These are phyloP conservation scores for Neofusicoccum ribis DNA, from an alignment of 2,329 filamentous ascomycete genomes.

Conservation along the genomic window DNA sequence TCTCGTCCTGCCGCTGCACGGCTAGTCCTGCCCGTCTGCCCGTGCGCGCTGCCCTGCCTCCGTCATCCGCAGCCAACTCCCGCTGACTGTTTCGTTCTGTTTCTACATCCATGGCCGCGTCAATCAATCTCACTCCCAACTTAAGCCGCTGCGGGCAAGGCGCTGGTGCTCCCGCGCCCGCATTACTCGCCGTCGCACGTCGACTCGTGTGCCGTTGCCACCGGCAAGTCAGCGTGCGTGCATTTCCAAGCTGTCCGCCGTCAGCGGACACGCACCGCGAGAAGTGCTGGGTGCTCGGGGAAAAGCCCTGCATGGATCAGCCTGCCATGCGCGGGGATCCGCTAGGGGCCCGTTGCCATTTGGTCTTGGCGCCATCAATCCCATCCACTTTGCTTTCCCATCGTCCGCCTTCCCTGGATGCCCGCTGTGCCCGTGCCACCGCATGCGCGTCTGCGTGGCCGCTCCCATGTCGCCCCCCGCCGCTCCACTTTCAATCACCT, in stretches of 20 bases:
- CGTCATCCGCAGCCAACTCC: background rate
- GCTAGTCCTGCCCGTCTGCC: background rate
- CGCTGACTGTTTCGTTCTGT: constrained; percentile 14
- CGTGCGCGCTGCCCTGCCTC: background rate
- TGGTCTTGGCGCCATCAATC: constrained; percentile 13
- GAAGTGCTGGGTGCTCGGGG: constrained; percentile 3
- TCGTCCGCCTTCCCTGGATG: constrained; percentile 1
- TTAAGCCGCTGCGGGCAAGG: background rate
- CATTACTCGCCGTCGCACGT: background rate
- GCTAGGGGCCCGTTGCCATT: constrained; percentile 1
- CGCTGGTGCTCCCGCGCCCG: background rate
- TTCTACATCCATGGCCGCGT: background rate
- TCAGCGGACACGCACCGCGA: constrained; percentile 13
- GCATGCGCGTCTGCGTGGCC: constrained; percentile 19
- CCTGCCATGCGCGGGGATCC: constrained; percentile 5
- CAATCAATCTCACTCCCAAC: constrained; percentile 10
- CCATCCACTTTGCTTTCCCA: constrained; percentile 8
- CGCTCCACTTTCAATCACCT: constrained; percentile 21
- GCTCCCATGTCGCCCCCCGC: constrained; percentile 16
- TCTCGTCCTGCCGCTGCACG: background rate
- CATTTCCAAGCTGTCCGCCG: constrained; percentile 15
- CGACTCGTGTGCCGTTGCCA: background rate
- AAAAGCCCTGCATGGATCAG: constrained; percentile 20
- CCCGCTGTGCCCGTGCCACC: constrained; percentile 11
- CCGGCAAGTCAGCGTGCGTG: constrained; percentile 13